These are phyloP conservation scores for Penicillium oxalicum DNA, from an alignment of 2,329 filamentous ascomycete species.

Conservation along the genomic window DNA sequence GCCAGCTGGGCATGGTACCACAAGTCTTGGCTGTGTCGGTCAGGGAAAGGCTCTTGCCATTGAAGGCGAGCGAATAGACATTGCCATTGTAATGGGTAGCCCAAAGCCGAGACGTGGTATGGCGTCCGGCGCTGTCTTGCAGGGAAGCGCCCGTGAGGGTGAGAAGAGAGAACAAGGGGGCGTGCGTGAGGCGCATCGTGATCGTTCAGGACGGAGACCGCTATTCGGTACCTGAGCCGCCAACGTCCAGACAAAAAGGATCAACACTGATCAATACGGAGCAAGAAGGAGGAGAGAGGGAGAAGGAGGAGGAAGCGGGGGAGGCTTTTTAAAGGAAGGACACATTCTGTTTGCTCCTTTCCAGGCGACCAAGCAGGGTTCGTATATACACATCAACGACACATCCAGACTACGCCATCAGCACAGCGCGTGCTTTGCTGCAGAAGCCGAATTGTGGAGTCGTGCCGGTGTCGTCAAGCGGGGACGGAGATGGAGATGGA, in stretches of 20 bases:
- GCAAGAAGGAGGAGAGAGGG: no score
- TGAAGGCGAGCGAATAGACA: conserved; percentile 15
- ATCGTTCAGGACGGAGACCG: background rate
- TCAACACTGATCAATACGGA: no score
- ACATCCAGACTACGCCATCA: no score
- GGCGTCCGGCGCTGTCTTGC: background rate
- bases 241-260: no score
- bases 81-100: conserved; percentile 21
- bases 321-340: no score
- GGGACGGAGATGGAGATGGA: background rate
- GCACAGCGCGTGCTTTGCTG: no score
- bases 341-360: no score
- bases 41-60: conserved; percentile 16
- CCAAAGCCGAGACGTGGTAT: conserved; percentile 12
- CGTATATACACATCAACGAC: no score
- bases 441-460: background rate
- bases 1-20: conserved; percentile 34
- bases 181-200: conserved; percentile 10
- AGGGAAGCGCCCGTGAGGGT: background rate
- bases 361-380: no score
- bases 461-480: background rate
- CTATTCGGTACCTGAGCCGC: background rate
- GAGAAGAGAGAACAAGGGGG: conserved; percentile 6
- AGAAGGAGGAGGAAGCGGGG: no score
- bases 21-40: conserved; percentile 26